phyloP scores from a whole-genome alignment of 768 basidiomycete genomes.

The Pleurotus citrinopileatus region DNA sequence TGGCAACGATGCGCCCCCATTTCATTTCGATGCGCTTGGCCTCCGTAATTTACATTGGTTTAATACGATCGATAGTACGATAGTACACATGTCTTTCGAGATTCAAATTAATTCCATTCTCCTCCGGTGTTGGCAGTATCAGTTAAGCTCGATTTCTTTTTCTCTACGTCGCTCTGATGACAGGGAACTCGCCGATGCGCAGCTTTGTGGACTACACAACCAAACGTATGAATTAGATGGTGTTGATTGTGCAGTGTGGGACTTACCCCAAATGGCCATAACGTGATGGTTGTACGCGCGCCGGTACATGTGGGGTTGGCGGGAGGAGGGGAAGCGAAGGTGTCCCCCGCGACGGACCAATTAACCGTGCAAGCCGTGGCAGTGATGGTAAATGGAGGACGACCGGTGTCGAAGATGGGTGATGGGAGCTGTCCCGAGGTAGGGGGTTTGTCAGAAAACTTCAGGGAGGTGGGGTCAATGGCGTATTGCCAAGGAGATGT shows the following conservation, averaged over 20 bases:
- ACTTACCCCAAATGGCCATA: constrained; percentile 50
- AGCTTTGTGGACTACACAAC: constrained; percentile 31
- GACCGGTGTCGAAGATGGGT: constrained; percentile 46
- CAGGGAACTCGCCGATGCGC: constrained; percentile 41
- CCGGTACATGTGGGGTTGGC: constrained; percentile 29
- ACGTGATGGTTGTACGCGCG: constrained; percentile 35
- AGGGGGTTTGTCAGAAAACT: constrained; percentile 32
- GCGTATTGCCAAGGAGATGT: constrained; percentile 50
- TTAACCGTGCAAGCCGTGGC: constrained; percentile 48
- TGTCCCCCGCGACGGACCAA: constrained; percentile 45
- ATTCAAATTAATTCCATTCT: too few species aligned
- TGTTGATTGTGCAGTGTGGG: background rate
- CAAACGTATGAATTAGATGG: background rate
- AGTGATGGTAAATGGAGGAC: constrained; percentile 44
- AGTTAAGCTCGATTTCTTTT: too few species aligned
- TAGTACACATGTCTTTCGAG: too few species aligned
- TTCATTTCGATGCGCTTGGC: too few species aligned
- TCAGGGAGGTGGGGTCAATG: constrained; percentile 44
- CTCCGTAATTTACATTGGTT: too few species aligned
- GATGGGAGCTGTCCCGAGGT: constrained; percentile 35
- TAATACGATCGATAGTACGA: too few species aligned
- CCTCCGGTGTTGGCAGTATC: too few species aligned
- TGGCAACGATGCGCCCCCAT: too few species aligned
- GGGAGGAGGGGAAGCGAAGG: constrained; percentile 40
- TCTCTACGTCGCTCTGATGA: constrained; percentile 25